Percentiles rank a stretch among this genome's conserved stretches.
Evolutionary conservation across 495 filamentous ascomycete genomes (phyloP).

Genomic region (Opeltia flavorubescens): DNA sequence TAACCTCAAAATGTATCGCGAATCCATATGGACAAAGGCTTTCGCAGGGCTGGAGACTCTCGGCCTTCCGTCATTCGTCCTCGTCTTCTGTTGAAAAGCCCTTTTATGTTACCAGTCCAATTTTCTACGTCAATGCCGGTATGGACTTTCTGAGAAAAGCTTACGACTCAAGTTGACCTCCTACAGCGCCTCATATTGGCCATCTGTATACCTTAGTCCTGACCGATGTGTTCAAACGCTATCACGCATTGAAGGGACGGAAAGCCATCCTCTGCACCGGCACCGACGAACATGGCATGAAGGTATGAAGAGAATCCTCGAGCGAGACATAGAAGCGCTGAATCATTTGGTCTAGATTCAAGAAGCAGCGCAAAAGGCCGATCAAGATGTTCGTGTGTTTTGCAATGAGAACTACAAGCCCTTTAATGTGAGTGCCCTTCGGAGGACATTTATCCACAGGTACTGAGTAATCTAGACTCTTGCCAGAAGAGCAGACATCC

Average conservation of each 20-base stretch:
- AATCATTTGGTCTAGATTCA: constrained; percentile 50
- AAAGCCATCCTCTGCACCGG: constrained; percentile 70
- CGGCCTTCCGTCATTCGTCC: too few relatives aligned
- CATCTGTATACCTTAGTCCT: constrained; percentile 90
- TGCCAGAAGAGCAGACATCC: constrained; percentile 50
- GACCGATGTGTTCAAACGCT: constrained; percentile 82
- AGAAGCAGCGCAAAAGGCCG: constrained; percentile 56
- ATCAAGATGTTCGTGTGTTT: constrained; percentile 46
- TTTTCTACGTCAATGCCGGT: constrained; percentile 99
- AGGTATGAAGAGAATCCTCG: constrained; percentile 28
- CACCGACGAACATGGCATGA: constrained; percentile 97
- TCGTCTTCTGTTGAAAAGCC: constrained; percentile 45
- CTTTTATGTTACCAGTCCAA: constrained; percentile 91
- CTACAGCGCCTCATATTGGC: constrained; percentile 79
- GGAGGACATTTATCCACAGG: not conserved
- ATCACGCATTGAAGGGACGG: constrained; percentile 64
- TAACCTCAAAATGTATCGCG: not conserved
- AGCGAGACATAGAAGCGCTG: not conserved
- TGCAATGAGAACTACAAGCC: constrained; percentile 42
- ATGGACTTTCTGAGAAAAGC: constrained; percentile 11
- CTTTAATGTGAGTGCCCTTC: constrained; percentile 25
- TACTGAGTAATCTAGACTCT: constrained; percentile 34
- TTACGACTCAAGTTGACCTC: not conserved
- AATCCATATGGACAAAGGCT: not conserved
- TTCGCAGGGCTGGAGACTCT: too few relatives aligned